These are phyloP conservation scores for Phytophthora cajani DNA, from an alignment of 352 stramenopile species.

Conservation along the genomic window DNA sequence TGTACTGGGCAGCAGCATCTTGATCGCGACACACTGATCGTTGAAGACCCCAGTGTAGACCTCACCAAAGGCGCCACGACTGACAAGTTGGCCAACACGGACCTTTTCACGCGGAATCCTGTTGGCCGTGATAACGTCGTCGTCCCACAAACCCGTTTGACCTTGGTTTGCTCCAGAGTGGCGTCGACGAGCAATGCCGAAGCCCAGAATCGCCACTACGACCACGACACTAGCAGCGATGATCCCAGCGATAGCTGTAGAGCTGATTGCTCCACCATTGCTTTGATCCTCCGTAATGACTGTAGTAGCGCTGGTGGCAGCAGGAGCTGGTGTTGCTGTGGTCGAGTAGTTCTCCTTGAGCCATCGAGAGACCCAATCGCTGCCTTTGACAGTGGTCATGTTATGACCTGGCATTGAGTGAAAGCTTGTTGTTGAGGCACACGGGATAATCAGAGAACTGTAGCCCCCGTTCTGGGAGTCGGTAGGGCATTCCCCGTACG, in stretches of 20 bases:
- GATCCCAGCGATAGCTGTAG: background rate
- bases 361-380: background rate
- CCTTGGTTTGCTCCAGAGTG: slow-evolving; percentile 3
- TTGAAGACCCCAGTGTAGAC: slow-evolving; percentile 15
- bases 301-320: background rate
- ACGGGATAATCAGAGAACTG: background rate
- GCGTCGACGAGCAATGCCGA: background rate
- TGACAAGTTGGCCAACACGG: slow-evolving; percentile 1
- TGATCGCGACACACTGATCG: slow-evolving; percentile 6
- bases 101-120: slow-evolving; percentile 19
- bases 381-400: slow-evolving; percentile 2
- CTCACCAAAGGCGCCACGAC: slow-evolving; percentile 20
- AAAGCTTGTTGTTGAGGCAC: background rate
- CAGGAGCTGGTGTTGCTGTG: background rate
- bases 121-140: slow-evolving; percentile 21
- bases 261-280: background rate
- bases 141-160: slow-evolving; percentile 15
- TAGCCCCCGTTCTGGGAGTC: background rate
- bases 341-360: background rate
- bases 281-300: background rate
- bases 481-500: background rate
- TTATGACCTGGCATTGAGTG: background rate
- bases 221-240: background rate
- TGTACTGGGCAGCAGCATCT: slow-evolving; percentile 20
- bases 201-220: background rate